Base-by-base conservation (phyloP, 306 rosid species). In the Cucurbita maxima region DNA sequence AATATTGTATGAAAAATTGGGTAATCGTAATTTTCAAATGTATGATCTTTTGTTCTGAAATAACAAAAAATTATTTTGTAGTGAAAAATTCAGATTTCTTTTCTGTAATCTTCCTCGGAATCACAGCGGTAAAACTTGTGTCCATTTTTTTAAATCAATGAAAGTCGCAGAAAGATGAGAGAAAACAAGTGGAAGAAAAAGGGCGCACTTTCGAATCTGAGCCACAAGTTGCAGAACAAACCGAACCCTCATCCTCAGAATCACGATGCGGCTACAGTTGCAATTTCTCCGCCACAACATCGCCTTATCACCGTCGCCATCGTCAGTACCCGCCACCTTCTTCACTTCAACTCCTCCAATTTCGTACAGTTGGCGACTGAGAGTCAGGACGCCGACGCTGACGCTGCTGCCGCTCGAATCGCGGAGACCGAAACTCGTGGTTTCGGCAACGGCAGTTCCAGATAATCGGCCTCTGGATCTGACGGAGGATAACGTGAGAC, bases 401-500 rank as follows among this genome's bases (percentile, higher is more conserved):
- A 37, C 45, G 11, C 19, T 22, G 34, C 3, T 3, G 34, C 34
- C 34, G 34, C 34, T 30, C 34, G 34, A 30, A 30, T 30, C 34
- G 34, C 34, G 34, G 38, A 75, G 66, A 73, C 54, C 60, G 43
- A 51, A 43, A 61, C 7, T 51, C 10, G 58, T 4, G 16, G 82
- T 83, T 77, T 20, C 71, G 14, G 79, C 90, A 52, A 82, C 90
- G 3, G 66, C 84, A 7, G 50, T 81, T 78, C 70, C 89, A 1
- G 72, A 30, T 12, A 80, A 76, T 16, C 77, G 83, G 56, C 96
- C 96, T 2, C 88, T 94, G 8, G 92, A 90, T 83, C 86, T 90
- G 40, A 90, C 98, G 0, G 95, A 94, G 76, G 84, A 87, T 77
- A 88, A 90, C 78, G 75, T 94, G 0, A 81, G 59, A 53, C 86